Evolutionary conservation across 805 yeast genomes (phyloP).

Genomic region (Saccharomycopsis schoenii): DNA sequence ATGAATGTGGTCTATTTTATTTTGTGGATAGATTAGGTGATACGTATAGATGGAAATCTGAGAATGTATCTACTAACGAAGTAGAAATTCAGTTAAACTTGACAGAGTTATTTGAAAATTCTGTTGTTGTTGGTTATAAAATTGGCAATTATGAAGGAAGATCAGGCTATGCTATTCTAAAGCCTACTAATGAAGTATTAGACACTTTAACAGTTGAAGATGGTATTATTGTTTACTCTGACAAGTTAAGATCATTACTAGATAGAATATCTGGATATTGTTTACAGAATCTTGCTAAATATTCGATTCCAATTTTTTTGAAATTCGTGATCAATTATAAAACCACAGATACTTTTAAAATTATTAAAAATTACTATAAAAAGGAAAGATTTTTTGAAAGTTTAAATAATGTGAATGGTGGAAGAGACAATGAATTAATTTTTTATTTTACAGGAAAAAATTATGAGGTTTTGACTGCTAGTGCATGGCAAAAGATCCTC

Average conservation of each 20-base stretch:
- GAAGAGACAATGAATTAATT: conserved; percentile 46
- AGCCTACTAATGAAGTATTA: conserved; percentile 27
- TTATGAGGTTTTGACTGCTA: conserved; percentile 48
- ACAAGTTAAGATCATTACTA: conserved; percentile 27
- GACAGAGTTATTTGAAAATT: conserved; percentile 40
- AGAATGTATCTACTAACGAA: conserved; percentile 88
- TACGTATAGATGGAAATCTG: conserved; percentile 94
- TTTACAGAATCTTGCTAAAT: conserved; percentile 52
- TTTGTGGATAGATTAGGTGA: conserved; percentile 92
- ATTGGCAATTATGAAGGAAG: conserved; percentile 89
- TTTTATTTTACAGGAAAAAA: conserved; percentile 56
- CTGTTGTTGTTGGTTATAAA: conserved; percentile 79
- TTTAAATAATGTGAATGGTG: conserved; percentile 49
- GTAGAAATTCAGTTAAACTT: conserved; percentile 64
- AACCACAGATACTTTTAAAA: conserved; percentile 74
- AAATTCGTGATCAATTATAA: conserved; percentile 55
- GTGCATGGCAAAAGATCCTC: conserved; percentile 40
- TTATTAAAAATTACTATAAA: conserved; percentile 58
- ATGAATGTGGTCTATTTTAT: conserved; percentile 58
- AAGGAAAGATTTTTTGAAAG: conserved; percentile 66
- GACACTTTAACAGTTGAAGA: neutral
- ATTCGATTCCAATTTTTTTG: conserved; percentile 77
- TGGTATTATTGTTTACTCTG: neutral
- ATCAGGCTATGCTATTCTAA: conserved; percentile 81
- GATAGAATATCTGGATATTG: conserved; percentile 30